These are phyloP conservation scores for Saccharum spontaneum DNA, from an alignment of 176 grass and related monocot species.

Conservation along the genomic window DNA sequence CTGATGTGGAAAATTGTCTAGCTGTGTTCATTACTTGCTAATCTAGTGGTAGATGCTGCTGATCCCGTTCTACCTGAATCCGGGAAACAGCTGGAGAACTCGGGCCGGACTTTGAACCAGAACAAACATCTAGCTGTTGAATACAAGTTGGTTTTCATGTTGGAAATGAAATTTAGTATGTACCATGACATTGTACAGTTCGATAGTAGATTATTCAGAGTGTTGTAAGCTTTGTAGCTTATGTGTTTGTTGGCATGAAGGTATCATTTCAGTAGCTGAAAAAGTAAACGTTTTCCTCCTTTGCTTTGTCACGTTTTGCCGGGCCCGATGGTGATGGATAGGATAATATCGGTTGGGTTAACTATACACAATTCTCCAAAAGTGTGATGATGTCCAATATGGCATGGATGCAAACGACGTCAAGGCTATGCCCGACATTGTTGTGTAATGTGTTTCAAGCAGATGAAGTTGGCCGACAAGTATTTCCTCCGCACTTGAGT, in stretches of 20 bases:
- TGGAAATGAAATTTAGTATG: neutral
- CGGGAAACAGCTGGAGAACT: neutral
- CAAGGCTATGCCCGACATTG: too few relatives aligned
- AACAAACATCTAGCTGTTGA: neutral
- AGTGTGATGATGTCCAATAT: neutral
- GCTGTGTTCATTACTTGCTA: neutral
- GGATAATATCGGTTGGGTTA: neutral
- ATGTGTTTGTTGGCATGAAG: neutral
- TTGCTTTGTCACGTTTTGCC: neutral
- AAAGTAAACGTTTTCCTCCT: neutral
- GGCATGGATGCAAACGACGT: neutral
- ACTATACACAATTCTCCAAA: neutral
- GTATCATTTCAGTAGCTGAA: neutral
- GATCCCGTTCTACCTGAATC: neutral
- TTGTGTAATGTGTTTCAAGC: neutral
- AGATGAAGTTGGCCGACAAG: neutral
- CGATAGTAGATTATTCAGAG: neutral
- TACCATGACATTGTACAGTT: slow-evolving; percentile 20
- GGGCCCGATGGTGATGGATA: neutral
- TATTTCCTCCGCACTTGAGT: neutral
- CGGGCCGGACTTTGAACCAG: neutral
- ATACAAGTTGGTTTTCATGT: neutral
- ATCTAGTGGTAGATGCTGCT: neutral
- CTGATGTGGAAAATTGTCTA: neutral
- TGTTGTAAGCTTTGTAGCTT: neutral